A percentile compares a stretch with the other conserved stretches of the same genome.
phyloP scores from a whole-genome alignment of 352 stramenopile species.

The Phytopythium vexans region DNA sequence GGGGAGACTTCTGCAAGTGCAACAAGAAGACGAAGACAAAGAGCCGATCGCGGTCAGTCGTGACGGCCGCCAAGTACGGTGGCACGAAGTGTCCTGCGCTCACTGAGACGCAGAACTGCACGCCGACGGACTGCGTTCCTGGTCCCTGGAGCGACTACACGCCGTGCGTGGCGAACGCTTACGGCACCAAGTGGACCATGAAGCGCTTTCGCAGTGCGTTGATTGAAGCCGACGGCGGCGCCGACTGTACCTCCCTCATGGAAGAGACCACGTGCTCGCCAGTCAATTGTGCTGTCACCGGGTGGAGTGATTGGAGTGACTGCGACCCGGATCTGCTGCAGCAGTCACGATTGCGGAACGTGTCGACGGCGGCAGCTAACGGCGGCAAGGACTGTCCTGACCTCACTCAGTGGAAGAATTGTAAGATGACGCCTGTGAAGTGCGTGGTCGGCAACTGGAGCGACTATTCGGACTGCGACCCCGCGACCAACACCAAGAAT shows the following conservation, averaged over 20 bases:
- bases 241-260: constrained; percentile 33
- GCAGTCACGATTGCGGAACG: constrained; percentile 25
- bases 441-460: constrained; percentile 54
- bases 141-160: constrained; percentile 53
- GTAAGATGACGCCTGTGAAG: constrained; percentile 35
- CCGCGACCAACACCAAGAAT: constrained; percentile 39
- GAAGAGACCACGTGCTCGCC: constrained; percentile 38
- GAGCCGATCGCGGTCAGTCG: constrained; percentile 28
- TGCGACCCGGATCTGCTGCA: constrained; percentile 22
- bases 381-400: constrained; percentile 32
- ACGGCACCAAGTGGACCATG: constrained; percentile 12
- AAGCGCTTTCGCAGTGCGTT: constrained; percentile 38
- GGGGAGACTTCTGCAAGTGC: constrained; percentile 40
- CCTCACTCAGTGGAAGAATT: constrained; percentile 27
- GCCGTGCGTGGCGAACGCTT: constrained; percentile 20
- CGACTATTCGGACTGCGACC: constrained; percentile 38
- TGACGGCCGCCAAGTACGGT: constrained; percentile 26
- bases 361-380: constrained; percentile 20
- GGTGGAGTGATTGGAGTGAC: constrained; percentile 30
- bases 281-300: constrained; percentile 38
- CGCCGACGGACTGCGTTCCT: constrained; percentile 37
- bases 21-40: constrained; percentile 30
- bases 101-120: constrained; percentile 29
- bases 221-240: constrained; percentile 33
- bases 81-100: constrained; percentile 32